Evolutionary conservation across 2,329 filamentous ascomycete genomes (phyloP).

Genomic region (Chaetomiaceae sp.): DNA sequence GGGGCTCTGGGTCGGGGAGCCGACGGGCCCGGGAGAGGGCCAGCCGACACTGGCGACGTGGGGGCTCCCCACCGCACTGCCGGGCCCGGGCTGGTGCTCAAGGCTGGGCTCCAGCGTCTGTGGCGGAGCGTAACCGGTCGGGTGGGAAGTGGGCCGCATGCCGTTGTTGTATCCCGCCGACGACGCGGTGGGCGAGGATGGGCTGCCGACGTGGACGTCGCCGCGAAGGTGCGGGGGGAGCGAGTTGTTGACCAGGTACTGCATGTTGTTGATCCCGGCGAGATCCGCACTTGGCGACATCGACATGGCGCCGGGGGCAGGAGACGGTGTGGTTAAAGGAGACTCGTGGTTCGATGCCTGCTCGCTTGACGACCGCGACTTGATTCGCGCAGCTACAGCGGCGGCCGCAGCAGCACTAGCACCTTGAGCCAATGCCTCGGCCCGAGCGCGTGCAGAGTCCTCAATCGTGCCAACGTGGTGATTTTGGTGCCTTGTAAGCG

Average conservation of each 20-base stretch:
- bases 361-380: slow-evolving; percentile 61
- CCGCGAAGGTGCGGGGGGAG: slow-evolving; percentile 76
- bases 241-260: slow-evolving; percentile 71
- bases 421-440: slow-evolving; percentile 66
- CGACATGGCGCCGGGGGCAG: slow-evolving; percentile 69
- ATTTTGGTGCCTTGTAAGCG: slow-evolving; percentile 90
- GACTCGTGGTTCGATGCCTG: slow-evolving; percentile 66
- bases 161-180: slow-evolving; percentile 52
- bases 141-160: slow-evolving; percentile 76
- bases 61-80: slow-evolving; percentile 75
- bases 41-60: slow-evolving; percentile 78
- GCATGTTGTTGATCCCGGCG: slow-evolving; percentile 61
- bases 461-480: slow-evolving; percentile 93
- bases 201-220: slow-evolving; percentile 66
- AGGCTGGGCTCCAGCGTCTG: slow-evolving; percentile 79
- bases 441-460: slow-evolving; percentile 83
- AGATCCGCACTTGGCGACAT: slow-evolving; percentile 75
- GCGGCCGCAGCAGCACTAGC: slow-evolving; percentile 31
- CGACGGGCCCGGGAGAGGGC: slow-evolving; percentile 75
- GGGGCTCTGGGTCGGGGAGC: slow-evolving; percentile 61
- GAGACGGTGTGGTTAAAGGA: slow-evolving; percentile 74
- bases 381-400: slow-evolving; percentile 26
- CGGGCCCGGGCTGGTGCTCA: slow-evolving; percentile 60
- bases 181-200: slow-evolving; percentile 61
- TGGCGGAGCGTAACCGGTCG: slow-evolving; percentile 73